Percentiles rank a stretch among this genome's conserved stretches.
phyloP scores from a whole-genome alignment of 2,329 filamentous ascomycete species.

The Chrysoporthe puriensis region DNA sequence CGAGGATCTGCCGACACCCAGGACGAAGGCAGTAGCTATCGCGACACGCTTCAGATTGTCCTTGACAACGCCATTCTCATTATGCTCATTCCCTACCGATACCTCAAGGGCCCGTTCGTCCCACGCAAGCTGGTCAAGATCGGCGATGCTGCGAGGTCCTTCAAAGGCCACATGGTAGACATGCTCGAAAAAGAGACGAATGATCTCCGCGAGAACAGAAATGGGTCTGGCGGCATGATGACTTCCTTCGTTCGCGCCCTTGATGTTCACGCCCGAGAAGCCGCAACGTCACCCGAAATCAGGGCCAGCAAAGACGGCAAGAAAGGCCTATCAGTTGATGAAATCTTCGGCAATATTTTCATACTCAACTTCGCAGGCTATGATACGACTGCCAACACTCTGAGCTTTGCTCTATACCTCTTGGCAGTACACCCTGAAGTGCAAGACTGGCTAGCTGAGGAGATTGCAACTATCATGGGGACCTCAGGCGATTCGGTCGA shows the following conservation, averaged over 20 bases:
- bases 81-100: constrained; percentile 31
- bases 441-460: constrained; percentile 37
- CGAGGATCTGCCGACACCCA: not conserved
- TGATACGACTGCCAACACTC: constrained; percentile 35
- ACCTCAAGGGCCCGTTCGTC: constrained; percentile 25
- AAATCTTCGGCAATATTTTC: constrained; percentile 36
- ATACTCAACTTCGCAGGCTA: constrained; percentile 38
- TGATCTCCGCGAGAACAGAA: constrained; percentile 27
- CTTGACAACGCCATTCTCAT: constrained; percentile 35
- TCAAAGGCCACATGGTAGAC: constrained; percentile 33
- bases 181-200: constrained; percentile 32
- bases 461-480: constrained; percentile 30
- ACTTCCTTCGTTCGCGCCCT: constrained; percentile 31
- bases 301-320: constrained; percentile 7
- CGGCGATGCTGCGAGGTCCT: constrained; percentile 30
- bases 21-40: constrained; percentile 31
- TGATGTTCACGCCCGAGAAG: constrained; percentile 11
- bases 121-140: constrained; percentile 28
- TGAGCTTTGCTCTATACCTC: constrained; percentile 48
- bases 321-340: constrained; percentile 25
- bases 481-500: not conserved
- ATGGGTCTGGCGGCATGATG: constrained; percentile 34
- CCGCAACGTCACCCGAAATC: not conserved
- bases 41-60: constrained; percentile 34
- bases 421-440: not conserved